These are phyloP conservation scores for Talaromyces wortmannii DNA, from an alignment of 495 filamentous ascomycete genomes.

Conservation along the genomic window DNA sequence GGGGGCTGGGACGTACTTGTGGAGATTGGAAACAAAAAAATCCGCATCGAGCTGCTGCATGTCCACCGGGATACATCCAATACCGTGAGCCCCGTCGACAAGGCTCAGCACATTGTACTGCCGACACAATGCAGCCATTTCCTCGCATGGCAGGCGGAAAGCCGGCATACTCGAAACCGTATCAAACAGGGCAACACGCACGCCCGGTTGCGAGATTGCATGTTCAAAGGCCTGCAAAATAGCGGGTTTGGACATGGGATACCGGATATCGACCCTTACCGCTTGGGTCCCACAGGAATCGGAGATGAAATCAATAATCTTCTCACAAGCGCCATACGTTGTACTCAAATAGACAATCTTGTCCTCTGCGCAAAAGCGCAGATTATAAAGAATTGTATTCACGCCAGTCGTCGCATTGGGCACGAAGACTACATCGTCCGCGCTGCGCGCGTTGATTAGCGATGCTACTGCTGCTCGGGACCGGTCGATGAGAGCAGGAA, in stretches of 20 bases:
- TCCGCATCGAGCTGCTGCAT: slow-evolving; percentile 56
- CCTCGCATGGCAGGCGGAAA: slow-evolving; percentile 63
- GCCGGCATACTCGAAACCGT: slow-evolving; percentile 66
- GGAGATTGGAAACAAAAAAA: slow-evolving; percentile 70
- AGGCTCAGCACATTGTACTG: slow-evolving; percentile 49
- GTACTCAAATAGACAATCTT: slow-evolving; percentile 55
- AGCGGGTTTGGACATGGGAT: slow-evolving; percentile 52
- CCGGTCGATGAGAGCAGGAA: slow-evolving; percentile 49
- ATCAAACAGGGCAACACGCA: slow-evolving; percentile 63
- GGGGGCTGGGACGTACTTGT: slow-evolving; percentile 45
- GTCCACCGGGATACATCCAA: slow-evolving; percentile 65
- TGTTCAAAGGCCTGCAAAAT: slow-evolving; percentile 41
- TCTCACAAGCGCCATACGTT: slow-evolving; percentile 65
- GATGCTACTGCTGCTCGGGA: slow-evolving; percentile 54
- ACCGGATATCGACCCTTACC: slow-evolving; percentile 21
- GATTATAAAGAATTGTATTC: slow-evolving; percentile 66
- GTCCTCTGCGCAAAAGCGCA: slow-evolving; percentile 49
- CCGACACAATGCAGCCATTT: slow-evolving; percentile 48
- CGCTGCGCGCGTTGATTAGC: slow-evolving; percentile 49
- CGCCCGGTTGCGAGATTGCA: slow-evolving; percentile 31
- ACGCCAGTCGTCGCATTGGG: slow-evolving; percentile 69
- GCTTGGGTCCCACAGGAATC: slow-evolving; percentile 43
- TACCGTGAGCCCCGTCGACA: slow-evolving; percentile 68
- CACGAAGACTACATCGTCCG: slow-evolving; percentile 59
- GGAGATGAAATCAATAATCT: slow-evolving; percentile 56